These are phyloP conservation scores for Podaxis sp. DNA, from an alignment of 768 basidiomycete genomes.

Conservation along the genomic window DNA sequence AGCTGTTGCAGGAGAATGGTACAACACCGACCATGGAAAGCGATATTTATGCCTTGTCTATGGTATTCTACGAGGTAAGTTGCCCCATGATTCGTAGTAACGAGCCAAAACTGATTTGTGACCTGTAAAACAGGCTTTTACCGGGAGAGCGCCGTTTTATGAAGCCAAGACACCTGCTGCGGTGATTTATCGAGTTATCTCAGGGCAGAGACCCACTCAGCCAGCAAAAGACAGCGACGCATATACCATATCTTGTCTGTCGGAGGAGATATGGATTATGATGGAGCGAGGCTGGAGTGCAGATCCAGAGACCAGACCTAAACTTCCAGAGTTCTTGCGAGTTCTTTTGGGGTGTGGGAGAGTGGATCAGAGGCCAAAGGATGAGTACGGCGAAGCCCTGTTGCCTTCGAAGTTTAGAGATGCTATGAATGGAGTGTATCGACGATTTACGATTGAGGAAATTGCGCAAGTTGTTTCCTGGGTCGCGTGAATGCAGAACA, in stretches of 20 bases:
- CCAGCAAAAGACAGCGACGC: not conserved
- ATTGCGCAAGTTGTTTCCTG: conserved; percentile 1
- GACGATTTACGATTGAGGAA: conserved; percentile 1
- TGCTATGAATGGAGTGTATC: conserved; percentile 8
- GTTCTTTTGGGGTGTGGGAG: not conserved
- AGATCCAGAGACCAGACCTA: not conserved
- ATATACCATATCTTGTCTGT: not conserved
- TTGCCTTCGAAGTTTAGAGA: conserved; percentile 6
- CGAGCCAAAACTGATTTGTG: not conserved
- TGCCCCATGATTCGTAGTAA: conserved; percentile 14
- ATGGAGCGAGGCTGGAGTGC: conserved; percentile 8
- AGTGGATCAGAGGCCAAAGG: conserved; percentile 1
- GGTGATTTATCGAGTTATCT: not conserved
- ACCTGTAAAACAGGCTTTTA: not conserved
- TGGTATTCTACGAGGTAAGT: conserved; percentile 15
- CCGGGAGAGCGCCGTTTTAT: conserved; percentile 5
- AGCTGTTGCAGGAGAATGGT: conserved; percentile 9
- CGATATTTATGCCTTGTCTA: conserved; percentile 13
- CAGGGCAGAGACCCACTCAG: not conserved
- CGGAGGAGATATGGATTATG: conserved; percentile 7
- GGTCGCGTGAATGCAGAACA: not conserved
- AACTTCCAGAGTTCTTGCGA: not conserved
- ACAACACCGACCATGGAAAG: not conserved
- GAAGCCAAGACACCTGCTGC: conserved; percentile 1
- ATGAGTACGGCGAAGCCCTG: conserved; percentile 1